Evolutionary conservation across 2,329 filamentous ascomycete genomes (phyloP).

Genomic region (Penicillium sp.): DNA sequence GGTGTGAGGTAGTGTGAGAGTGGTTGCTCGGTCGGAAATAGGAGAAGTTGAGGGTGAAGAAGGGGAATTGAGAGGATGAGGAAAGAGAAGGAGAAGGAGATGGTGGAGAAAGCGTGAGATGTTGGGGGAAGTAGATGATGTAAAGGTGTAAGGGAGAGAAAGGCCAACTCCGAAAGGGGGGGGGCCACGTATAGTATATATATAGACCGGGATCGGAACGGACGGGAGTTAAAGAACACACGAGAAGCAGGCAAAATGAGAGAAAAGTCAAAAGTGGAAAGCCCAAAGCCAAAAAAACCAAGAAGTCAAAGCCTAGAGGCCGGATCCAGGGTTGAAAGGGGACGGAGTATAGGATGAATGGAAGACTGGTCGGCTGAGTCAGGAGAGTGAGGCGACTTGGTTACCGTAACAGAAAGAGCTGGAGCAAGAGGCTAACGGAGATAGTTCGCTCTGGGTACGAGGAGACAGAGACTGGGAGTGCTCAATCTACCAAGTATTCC

Average conservation of each 20-base stretch:
- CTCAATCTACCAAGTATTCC: background rate
- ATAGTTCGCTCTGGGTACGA: background rate
- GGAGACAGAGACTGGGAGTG: background rate
- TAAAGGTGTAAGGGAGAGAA: slow-evolving; percentile 9
- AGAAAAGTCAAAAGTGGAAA: slow-evolving; percentile 7
- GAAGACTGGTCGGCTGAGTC: slow-evolving; percentile 15
- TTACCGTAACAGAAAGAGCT: slow-evolving; percentile 1
- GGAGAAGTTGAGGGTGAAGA: background rate
- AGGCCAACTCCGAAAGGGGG: slow-evolving; percentile 10
- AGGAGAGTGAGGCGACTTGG: slow-evolving; percentile 27
- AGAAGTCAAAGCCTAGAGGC: slow-evolving; percentile 1
- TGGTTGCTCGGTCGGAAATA: background rate
- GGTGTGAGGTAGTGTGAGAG: background rate
- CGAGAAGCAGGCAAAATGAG: slow-evolving; percentile 14
- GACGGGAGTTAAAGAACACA: slow-evolving; percentile 22
- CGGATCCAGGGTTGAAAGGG: slow-evolving; percentile 13
- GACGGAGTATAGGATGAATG: slow-evolving; percentile 7
- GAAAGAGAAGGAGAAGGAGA: slow-evolving; percentile 9
- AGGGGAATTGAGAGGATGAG: slow-evolving; percentile 5
- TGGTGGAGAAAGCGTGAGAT: slow-evolving; percentile 9
- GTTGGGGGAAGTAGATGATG: slow-evolving; percentile 14
- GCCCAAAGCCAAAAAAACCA: slow-evolving; percentile 6
- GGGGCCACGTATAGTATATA: slow-evolving; percentile 13
- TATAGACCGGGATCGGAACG: slow-evolving; percentile 31
- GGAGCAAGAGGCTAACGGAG: background rate